phyloP scores from a whole-genome alignment of 2,329 filamentous ascomycete genomes.

The Graphiopsis chlorocephala region DNA sequence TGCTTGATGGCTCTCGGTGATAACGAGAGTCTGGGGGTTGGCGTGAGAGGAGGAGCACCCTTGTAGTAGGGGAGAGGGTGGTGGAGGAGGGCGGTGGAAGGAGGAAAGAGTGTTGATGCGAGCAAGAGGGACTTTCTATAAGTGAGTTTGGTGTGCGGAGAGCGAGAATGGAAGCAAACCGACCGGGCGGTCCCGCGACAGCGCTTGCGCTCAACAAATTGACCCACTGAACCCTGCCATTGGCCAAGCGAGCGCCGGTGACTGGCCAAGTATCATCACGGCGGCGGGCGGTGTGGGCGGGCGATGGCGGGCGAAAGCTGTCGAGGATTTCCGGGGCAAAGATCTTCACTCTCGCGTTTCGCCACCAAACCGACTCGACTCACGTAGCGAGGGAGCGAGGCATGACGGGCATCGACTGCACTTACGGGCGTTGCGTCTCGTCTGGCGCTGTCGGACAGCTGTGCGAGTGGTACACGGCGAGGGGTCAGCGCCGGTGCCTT shows the following conservation, averaged over 20 bases:
- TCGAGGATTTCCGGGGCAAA: slow-evolving; percentile 10
- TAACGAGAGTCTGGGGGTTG: slow-evolving; percentile 16
- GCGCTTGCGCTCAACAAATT: slow-evolving; percentile 12
- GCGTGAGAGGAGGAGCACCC: slow-evolving; percentile 14
- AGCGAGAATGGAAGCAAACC: not conserved
- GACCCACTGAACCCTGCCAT: slow-evolving; percentile 13
- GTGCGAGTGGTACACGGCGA: not conserved
- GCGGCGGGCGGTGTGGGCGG: slow-evolving; percentile 9
- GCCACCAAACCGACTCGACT: not conserved
- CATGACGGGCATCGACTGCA: not conserved
- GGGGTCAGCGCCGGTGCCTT: not conserved
- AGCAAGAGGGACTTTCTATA: slow-evolving; percentile 13
- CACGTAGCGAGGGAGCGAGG: not conserved
- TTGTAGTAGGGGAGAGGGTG: not conserved
- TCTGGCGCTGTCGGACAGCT: not conserved
- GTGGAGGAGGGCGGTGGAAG: slow-evolving; percentile 8
- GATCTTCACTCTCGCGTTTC: slow-evolving; percentile 6
- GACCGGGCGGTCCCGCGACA: slow-evolving; percentile 1
- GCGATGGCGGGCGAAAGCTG: not conserved
- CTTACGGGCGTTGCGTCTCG: not conserved
- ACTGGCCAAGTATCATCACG: slow-evolving; percentile 9
- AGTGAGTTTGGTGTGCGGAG: not conserved
- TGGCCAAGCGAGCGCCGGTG: not conserved
- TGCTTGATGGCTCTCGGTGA: slow-evolving; percentile 10
- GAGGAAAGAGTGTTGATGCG: not conserved